Evolutionary conservation across 495 filamentous ascomycete species (phyloP).

Genomic region (Lindgomyces ingoldianus): DNA sequence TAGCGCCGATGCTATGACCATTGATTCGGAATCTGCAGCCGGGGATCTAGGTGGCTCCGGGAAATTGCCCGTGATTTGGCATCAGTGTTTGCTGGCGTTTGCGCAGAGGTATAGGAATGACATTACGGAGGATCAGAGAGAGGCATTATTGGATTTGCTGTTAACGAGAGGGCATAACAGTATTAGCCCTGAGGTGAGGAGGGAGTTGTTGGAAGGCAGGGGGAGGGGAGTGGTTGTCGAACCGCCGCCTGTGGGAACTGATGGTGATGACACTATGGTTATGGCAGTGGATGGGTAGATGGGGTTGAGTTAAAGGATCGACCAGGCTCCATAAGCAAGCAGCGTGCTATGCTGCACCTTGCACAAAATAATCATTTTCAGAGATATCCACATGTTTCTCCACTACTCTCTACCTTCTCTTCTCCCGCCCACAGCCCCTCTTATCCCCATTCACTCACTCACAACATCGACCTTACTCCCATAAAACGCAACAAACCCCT

Average conservation of each 20-base stretch:
- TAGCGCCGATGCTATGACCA: slow-evolving; percentile 50
- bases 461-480: slow-evolving; percentile 26
- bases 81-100: slow-evolving; percentile 84
- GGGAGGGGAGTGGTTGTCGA: slow-evolving; percentile 77
- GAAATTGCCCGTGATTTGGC: slow-evolving; percentile 84
- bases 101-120: slow-evolving; percentile 92
- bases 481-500: slow-evolving; percentile 69
- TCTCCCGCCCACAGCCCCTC: no score
- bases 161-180: slow-evolving; percentile 80
- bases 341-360: no score
- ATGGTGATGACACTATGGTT: slow-evolving; percentile 95
- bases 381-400: no score
- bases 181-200: slow-evolving; percentile 87
- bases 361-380: no score
- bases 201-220: slow-evolving; percentile 85
- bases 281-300: slow-evolving; percentile 18
- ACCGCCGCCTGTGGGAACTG: slow-evolving; percentile 53
- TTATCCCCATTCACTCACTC: neutral
- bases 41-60: slow-evolving; percentile 53
- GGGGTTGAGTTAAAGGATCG: no score
- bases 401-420: no score
- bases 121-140: slow-evolving; percentile 89
- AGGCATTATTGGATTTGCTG: slow-evolving; percentile 87
- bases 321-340: no score
- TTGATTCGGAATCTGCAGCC: slow-evolving; percentile 49